These are phyloP conservation scores for Physocladia obscura DNA, from an alignment of 192 early-diverging fungal species.

Conservation along the genomic window DNA sequence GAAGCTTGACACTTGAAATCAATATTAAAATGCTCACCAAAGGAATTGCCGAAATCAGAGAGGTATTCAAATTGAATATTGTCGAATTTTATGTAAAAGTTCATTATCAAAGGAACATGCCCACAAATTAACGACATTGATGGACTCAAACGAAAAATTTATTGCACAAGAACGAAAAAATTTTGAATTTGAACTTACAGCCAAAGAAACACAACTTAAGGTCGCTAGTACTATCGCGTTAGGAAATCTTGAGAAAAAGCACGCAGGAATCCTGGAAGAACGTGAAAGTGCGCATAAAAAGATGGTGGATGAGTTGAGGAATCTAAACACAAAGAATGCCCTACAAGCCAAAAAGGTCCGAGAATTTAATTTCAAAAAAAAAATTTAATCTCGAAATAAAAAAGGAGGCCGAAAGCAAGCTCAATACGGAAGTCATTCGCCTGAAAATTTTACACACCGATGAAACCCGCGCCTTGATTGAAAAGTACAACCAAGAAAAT, in stretches of 20 bases:
- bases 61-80: neutral
- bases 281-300: constrained; percentile 34
- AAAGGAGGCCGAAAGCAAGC: constrained; percentile 25
- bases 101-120: constrained; percentile 30
- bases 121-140: constrained; percentile 9
- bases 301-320: constrained; percentile 43
- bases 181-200: constrained; percentile 37
- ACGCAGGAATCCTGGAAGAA: constrained; percentile 30
- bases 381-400: neutral
- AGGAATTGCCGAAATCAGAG: constrained; percentile 22
- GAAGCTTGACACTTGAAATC: constrained; percentile 15
- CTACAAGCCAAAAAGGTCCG: constrained; percentile 45
- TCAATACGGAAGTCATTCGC: constrained; percentile 13
- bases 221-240: constrained; percentile 40
- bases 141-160: constrained; percentile 14
- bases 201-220: constrained; percentile 50
- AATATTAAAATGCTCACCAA: constrained; percentile 31
- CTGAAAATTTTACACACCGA: constrained; percentile 26
- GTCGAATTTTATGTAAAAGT: neutral
- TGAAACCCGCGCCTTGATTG: neutral
- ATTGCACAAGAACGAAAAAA: constrained; percentile 30
- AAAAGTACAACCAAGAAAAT: constrained; percentile 5
- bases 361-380: neutral
- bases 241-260: constrained; percentile 39
- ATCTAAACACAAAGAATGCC: constrained; percentile 35